phyloP scores from a whole-genome alignment of 768 basidiomycete genomes.

The Fomitopsis serialis region DNA sequence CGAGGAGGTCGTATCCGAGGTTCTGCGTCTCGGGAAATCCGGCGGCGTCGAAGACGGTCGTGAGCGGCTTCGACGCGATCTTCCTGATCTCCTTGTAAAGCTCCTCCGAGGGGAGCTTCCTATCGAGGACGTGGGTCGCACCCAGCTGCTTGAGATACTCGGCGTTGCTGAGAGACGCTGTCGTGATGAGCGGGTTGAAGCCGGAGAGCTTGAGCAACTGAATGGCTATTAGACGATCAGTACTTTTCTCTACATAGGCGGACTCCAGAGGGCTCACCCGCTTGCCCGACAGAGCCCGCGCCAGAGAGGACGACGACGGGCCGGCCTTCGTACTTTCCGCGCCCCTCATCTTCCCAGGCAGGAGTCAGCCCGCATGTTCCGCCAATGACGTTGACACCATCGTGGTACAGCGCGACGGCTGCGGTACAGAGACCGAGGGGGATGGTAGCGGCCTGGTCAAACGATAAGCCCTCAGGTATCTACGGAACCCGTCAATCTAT shows the following conservation, averaged over 20 bases:
- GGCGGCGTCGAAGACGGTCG: conserved; percentile 14
- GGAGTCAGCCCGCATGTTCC: conserved; percentile 5
- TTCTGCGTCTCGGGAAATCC: conserved; percentile 8
- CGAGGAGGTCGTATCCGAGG: conserved; percentile 10
- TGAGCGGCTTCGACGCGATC: conserved; percentile 8
- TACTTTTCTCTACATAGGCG: neutral
- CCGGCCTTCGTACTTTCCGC: conserved; percentile 15
- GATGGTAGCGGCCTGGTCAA: conserved; percentile 11
- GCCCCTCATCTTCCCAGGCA: conserved; percentile 18
- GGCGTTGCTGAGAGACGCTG: conserved; percentile 6
- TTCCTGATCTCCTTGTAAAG: neutral
- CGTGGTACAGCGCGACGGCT: conserved; percentile 8
- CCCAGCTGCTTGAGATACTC: conserved; percentile 18
- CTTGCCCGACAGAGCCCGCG: conserved; percentile 18
- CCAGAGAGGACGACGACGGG: conserved; percentile 23
- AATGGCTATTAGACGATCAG: conserved; percentile 11
- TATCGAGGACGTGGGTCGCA: conserved; percentile 23
- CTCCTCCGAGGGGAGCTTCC: conserved; percentile 3
- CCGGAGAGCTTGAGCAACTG: conserved; percentile 20
- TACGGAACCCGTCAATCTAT: neutral
- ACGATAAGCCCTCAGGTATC: conserved; percentile 9
- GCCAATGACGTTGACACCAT: neutral
- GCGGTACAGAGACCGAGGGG: conserved; percentile 9
- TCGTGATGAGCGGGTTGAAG: conserved; percentile 22
- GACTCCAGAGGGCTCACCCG: neutral